Evolutionary conservation across 495 filamentous ascomycete genomes (phyloP), one percentile per base, ranked within the genome.

Genomic region (Talaromyces stipitatus): DNA sequence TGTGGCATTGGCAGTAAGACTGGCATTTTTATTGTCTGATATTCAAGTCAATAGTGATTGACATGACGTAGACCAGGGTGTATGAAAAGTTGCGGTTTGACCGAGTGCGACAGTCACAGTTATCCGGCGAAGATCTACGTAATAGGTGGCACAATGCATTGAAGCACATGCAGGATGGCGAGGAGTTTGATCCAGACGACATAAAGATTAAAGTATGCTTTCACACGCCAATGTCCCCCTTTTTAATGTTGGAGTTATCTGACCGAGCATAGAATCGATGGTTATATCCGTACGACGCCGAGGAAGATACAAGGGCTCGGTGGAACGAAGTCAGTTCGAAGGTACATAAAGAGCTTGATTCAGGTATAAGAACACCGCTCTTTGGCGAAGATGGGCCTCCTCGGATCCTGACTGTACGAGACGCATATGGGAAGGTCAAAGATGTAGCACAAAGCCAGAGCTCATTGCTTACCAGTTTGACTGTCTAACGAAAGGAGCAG

Each of bases 381-480:
- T 52, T 52, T 30, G 50, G 50, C 2, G 50, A 52, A 7, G 28
- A 52, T n/a, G 50, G 27, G 2, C 50, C 50, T 6, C 18, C 50
- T 33, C 50, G 50, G 14, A n/a, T 52, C 10, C 27, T 52, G 16
- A 52, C 24, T 4, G 27, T 52, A 2, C 28, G 50, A 20, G 50
- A 52, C 32, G 50, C 50, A 9, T 52, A 52, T 52, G 50, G 50
- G n/a, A 52, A 29, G 27, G 27, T 52, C 27, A 52, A 52, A 27
- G 27, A 52, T 30, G 50, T 30, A 22, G 50, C 26, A 48, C 46
- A 48, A 23, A 52, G n/a, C 50, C 24, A 52, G 14, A 20, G 10
- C 24, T 52, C 27, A 11, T 27, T 28, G n/a, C 16, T 52, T n/a
- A 27, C n/a, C 9, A 30, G 50, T 16, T 52, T 52, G 50, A 52